A percentile compares a stretch with the other conserved stretches of the same genome.
phyloP scores from a whole-genome alignment of 345 rosid genomes.

The Corchorus capsularis region DNA sequence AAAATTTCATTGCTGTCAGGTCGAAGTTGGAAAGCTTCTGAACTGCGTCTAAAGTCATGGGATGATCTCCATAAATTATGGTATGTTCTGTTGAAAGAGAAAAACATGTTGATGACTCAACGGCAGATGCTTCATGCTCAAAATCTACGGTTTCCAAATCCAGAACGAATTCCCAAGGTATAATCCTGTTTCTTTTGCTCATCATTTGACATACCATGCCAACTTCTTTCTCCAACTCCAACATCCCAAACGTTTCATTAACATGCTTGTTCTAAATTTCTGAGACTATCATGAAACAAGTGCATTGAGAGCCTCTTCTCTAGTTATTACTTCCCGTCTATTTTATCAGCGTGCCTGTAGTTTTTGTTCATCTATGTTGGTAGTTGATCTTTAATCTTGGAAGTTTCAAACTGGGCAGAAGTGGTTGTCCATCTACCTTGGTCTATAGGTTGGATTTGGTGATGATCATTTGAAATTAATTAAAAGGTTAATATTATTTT shows the following conservation, averaged over 20 bases:
- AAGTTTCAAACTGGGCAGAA: too few species aligned
- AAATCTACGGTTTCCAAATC: conserved; percentile 85
- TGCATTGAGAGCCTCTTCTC: too few species aligned
- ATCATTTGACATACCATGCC: background rate
- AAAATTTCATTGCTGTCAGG: conserved; percentile 42
- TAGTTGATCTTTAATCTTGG: too few species aligned
- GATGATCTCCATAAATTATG: conserved; percentile 85
- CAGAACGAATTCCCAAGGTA: conserved; percentile 96
- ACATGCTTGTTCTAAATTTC: background rate
- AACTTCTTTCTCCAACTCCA: background rate
- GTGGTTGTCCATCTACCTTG: too few species aligned
- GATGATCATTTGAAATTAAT: too few species aligned
- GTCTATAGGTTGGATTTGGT: too few species aligned
- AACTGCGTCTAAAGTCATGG: conserved; percentile 92
- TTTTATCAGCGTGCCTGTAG: too few species aligned
- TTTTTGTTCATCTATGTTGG: too few species aligned
- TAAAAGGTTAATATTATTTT: too few species aligned
- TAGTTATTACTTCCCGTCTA: too few species aligned
- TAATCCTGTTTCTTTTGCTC: background rate
- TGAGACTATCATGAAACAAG: background rate
- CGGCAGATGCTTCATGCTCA: conserved; percentile 94
- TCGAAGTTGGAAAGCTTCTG: conserved; percentile 96
- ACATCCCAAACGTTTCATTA: background rate
- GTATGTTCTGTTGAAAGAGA: too few species aligned
- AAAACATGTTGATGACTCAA: conserved; percentile 97